Evolutionary conservation across 208 protist genomes (phyloP), one percentile per base, ranked within the genome.

Genomic region (Leishmania turanica): DNA sequence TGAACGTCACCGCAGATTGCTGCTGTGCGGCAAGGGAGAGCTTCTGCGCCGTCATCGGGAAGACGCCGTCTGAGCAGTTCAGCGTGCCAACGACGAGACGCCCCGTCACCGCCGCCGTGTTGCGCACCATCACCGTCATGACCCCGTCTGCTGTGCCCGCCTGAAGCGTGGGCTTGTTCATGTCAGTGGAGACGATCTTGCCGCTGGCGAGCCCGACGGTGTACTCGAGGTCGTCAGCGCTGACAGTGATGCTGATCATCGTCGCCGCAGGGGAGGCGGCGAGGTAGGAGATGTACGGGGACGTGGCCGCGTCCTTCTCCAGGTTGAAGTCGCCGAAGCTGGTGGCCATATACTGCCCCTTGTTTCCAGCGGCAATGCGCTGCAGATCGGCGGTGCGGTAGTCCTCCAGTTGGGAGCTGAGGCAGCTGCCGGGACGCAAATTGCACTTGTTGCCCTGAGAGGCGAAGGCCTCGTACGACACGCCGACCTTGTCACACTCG

Each of bases 401-500:
- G 78, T 96, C 90, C 78, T 96, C 92, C 49, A 98, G 81, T 77
- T 98, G 96, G 9, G 86, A 88, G 19, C 75, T 89, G 69, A 98
- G 84, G 81, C 96, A 98, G 82, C 88, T 90, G 76, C 94, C 95
- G 53, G 71, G 77, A 27, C 54, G 21, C 47, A 93, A 60, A 34
- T 79, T 73, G 87, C 96, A 98, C 65, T 74, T 70, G 68, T 93
- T 93, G 47, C 90, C 90, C 75, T 98, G 93, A 58, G 84, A 88
- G 0, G 83, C 77, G 71, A 97, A 97, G n/a, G 90, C 95, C 80
- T 96, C 92, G 86, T 96, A 97, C 17, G 91, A 96, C 27, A 98
- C 93, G 40, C 96, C 96, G 2, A 98, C 86, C 77, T 97, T 97
- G 84, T 98, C 91, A 85, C 96, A 98, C 53, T 92, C 88, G 17